Evolutionary conservation across 352 stramenopile genomes (phyloP), one percentile per base, ranked within the genome.

Genomic region (Pythium phragmiticola): DNA sequence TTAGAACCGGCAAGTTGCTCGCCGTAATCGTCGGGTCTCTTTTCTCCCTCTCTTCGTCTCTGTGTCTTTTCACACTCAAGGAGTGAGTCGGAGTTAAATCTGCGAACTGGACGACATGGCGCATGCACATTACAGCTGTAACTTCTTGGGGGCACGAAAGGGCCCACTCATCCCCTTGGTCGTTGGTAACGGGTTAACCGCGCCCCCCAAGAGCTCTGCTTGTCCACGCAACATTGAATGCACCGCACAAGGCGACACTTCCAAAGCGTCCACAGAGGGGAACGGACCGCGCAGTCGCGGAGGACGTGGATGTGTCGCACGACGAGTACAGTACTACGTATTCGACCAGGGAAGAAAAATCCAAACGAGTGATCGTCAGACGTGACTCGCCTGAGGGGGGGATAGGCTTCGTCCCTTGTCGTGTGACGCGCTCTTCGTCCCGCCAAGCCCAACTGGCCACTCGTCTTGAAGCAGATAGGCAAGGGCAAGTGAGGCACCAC

Each of bases 181-280:
- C 23, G 50, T 66, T 66, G 59, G 59, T 66, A 66, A 66, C 51
- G 19, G 43, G 52, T 14, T 13, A 37, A 47, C 17, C 52, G 9
- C 34, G 42, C 21, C 14, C 21, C 51, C 21, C 23, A 19, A 37
- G 12, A 33, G 30, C 19, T 30, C 16, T 30, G 42, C 34, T 7
- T 9, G 59, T 66, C 59, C 59, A 66, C 59, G 50, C 59, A 59
- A 42, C 59, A 60, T 66, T 66, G 59, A 39, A 60, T 54, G 41
- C 41, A 30, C 16, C 11, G 41, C 5, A 33, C 34, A 30, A 66
- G 41, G 41, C 59, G 59, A 66, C 59, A 66, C 59, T 39, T 7
- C 7, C 39, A 55, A 21, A 66, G 59, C 59, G 59, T 66, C 59
- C 59, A 59, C 59, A 59, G 58, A 39, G 54, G 37, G 37, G 14